phyloP scores from a whole-genome alignment of 2,329 filamentous ascomycete species.

The Elsinoe perseae region DNA sequence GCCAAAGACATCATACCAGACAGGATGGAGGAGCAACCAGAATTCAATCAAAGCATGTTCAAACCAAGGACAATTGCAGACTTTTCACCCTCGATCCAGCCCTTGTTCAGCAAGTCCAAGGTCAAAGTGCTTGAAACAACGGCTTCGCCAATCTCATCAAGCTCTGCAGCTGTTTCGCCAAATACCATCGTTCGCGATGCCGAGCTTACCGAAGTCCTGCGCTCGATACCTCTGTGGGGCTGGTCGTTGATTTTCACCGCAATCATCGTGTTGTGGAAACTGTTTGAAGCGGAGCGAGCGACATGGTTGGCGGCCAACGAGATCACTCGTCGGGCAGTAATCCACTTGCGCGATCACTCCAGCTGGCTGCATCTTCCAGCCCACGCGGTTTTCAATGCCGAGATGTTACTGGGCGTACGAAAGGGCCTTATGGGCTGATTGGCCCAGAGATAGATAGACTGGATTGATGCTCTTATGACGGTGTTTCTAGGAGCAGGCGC shows the following conservation, averaged over 20 bases:
- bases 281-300: not conserved
- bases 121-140: not conserved
- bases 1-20: not conserved
- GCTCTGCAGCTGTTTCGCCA: not conserved
- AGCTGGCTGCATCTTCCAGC: not conserved
- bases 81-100: not conserved
- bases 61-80: not conserved
- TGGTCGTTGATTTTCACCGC: not conserved
- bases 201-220: not conserved
- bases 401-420: conserved; percentile 5
- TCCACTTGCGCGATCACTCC: not conserved
- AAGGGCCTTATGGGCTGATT: conserved; percentile 3
- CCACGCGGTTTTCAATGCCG: not conserved
- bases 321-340: conserved; percentile 4
- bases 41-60: not conserved
- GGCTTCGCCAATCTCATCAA: not conserved
- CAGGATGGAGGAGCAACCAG: not conserved
- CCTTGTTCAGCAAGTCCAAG: not conserved
- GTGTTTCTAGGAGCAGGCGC: not conserved
- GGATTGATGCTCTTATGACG: not conserved
- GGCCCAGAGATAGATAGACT: not conserved
- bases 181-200: not conserved
- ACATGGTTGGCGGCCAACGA: conserved; percentile 7
- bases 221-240: not conserved
- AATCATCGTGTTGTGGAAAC: not conserved